Base-by-base conservation (phyloP, 176 grass and related monocot genomes). In the Lolium multiflorum region DNA sequence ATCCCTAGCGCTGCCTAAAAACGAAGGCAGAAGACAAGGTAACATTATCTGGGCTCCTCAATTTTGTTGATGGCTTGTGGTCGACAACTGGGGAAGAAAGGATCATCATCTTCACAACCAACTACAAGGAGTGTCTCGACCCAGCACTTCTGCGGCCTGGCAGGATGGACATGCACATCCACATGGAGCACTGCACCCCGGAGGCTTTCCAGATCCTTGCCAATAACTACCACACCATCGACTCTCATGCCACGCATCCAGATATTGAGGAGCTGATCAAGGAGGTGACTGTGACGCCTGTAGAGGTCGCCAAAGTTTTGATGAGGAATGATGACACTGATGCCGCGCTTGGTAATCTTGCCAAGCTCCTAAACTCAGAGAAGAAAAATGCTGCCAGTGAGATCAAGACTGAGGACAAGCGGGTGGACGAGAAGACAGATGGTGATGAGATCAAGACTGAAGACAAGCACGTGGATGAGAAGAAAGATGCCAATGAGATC, bases 101-200 rank as follows among this genome's bases (percentile, higher is more conserved):
- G 22, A 79, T 93, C 63, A 74, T 93, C 25, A 61, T 93, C 39
- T 93, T 90, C 78, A 93, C 88, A 2, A 93, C 91, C 2, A 93
- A 93, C 68, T 77, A 93, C 60, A 46, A 81, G 6, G 88, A 93
- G 18, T 83, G 86, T 25, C 66, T 93, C 5, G 91, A 93, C 67
- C 81, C 84, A 15, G 88, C 91, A 17, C 84, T 93, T 10, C 59
- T 93, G 15, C 82, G 91, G 11, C 84, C 67, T 1, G 91, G 91
- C 4, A 89, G 91, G 68, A 90, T 93, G 91, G 88, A 93, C 84
- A 93, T 63, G 81, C 91, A 87, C 80, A 71, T 93, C 52, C 76
- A 90, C 74, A 76, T 90, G 84, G 86, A 68, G 3, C 78, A 90
- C 52, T 93, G 88, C 60, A 11, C 78, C 57, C 81, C 83, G 10